These are phyloP conservation scores for Colletotrichum sp. DNA, from an alignment of 2,329 filamentous ascomycete species.

Conservation along the genomic window DNA sequence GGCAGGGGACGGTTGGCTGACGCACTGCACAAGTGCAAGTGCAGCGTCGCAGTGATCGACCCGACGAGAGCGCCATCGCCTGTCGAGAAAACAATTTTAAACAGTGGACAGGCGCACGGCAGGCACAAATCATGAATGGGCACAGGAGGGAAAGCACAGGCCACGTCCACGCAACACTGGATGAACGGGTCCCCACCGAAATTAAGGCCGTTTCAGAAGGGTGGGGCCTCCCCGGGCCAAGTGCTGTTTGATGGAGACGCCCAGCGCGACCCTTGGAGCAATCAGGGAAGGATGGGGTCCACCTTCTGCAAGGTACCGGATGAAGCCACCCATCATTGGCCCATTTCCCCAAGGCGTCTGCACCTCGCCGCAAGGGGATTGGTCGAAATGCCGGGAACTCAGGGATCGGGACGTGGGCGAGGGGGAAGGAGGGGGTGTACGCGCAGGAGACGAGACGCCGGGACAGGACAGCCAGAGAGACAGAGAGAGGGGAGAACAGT, in stretches of 20 bases:
- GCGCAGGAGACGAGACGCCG: not conserved
- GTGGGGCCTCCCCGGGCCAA: constrained; percentile 14
- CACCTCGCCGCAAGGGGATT: not conserved
- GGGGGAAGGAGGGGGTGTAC: not conserved
- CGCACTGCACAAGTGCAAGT: not conserved
- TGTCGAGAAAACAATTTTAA: not conserved
- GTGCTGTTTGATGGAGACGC: constrained; percentile 16
- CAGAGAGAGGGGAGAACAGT: not conserved
- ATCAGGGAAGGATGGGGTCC: constrained; percentile 9
- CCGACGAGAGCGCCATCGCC: not conserved
- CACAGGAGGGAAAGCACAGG: not conserved
- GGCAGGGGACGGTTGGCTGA: not conserved
- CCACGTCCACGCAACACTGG: constrained; percentile 19
- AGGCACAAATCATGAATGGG: not conserved
- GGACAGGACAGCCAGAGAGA: not conserved
- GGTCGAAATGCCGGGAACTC: not conserved
- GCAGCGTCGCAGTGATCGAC: constrained; percentile 8
- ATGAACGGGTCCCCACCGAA: constrained; percentile 24
- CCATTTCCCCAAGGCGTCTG: not conserved
- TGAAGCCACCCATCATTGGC: constrained; percentile 2
- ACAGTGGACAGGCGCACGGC: not conserved
- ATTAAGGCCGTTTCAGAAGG: constrained; percentile 23
- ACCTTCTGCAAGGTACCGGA: constrained; percentile 24
- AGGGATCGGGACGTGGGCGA: not conserved
- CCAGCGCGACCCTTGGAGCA: constrained; percentile 21